phyloP scores from a whole-genome alignment of 208 protist species.

The Leishmania braziliensis region DNA sequence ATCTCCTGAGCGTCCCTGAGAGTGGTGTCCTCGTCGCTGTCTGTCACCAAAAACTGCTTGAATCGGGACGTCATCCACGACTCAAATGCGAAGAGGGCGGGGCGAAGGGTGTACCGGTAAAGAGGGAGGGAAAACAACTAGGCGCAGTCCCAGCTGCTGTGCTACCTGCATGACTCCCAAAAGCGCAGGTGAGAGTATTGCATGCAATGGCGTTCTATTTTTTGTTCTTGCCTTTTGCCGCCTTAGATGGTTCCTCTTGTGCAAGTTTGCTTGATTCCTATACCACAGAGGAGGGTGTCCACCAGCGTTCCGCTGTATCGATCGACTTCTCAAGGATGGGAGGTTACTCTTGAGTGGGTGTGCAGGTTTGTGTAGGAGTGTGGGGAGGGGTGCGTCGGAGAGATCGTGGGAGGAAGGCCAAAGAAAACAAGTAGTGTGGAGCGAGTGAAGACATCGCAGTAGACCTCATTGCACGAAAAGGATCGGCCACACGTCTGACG shows the following conservation, averaged over 20 bases:
- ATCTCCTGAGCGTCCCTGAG: conserved; percentile 20
- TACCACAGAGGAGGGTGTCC: background rate
- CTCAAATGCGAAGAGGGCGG: background rate
- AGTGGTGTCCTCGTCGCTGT: conserved; percentile 63
- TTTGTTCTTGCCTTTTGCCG: too few relatives aligned
- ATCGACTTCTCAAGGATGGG: background rate
- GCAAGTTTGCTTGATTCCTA: background rate
- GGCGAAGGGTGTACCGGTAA: too few relatives aligned
- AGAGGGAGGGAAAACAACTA: background rate
- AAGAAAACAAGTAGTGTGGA: conserved; percentile 1
- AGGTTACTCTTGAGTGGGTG: background rate
- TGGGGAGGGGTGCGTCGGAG: background rate
- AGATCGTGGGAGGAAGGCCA: conserved; percentile 5
- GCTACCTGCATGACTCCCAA: background rate
- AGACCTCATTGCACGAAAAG: background rate
- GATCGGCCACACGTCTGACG: background rate
- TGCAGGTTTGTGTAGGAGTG: background rate
- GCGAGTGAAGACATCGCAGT: background rate
- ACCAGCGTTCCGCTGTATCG: background rate
- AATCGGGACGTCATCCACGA: conserved; percentile 33
- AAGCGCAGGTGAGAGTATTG: background rate
- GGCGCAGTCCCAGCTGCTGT: background rate
- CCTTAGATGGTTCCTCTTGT: background rate
- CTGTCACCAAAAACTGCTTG: conserved; percentile 45
- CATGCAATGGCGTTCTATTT: background rate